Evolutionary conservation across 805 yeast genomes (phyloP).

Genomic region (Candida orba): DNA sequence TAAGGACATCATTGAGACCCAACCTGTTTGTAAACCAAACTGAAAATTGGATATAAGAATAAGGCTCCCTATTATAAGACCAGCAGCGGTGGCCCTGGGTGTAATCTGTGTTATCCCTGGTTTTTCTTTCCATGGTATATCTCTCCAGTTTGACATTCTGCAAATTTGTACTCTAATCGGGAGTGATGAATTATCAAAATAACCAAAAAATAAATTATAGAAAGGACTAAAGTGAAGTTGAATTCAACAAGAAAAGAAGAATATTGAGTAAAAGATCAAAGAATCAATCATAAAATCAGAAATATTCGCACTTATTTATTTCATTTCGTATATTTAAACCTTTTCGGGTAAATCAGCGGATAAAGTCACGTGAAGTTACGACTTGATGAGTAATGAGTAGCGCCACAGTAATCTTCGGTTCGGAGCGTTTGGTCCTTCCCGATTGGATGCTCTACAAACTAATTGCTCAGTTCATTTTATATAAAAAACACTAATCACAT

Average conservation of each 20-base stretch:
- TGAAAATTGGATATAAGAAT: constrained; percentile 88
- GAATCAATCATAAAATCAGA: too few relatives aligned
- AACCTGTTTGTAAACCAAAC: constrained; percentile 94
- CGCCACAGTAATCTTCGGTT: neutral
- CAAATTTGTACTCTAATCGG: too few relatives aligned
- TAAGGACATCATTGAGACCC: constrained; percentile 99
- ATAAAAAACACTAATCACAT: constrained; percentile 3
- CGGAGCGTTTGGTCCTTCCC: too few relatives aligned
- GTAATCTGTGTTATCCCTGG: constrained; percentile 61
- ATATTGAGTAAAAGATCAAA: too few relatives aligned
- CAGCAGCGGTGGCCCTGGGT: constrained; percentile 63
- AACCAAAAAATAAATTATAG: neutral
- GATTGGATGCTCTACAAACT: too few relatives aligned
- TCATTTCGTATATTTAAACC: too few relatives aligned
- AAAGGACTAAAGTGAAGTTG: too few relatives aligned
- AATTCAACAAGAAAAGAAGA: too few relatives aligned
- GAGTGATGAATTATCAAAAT: neutral
- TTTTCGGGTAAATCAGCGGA: neutral
- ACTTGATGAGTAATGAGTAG: too few relatives aligned
- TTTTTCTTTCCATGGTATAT: constrained; percentile 28
- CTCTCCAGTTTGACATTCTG: constrained; percentile 14
- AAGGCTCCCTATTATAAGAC: constrained; percentile 78
- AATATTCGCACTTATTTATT: too few relatives aligned
- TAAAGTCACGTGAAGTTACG: neutral
- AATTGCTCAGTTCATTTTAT: neutral